Percentiles rank a stretch among this genome's conserved stretches.
These are phyloP conservation scores for Talaromyces amestolkiae DNA, from an alignment of 2,329 filamentous ascomycete species.

Conservation along the genomic window DNA sequence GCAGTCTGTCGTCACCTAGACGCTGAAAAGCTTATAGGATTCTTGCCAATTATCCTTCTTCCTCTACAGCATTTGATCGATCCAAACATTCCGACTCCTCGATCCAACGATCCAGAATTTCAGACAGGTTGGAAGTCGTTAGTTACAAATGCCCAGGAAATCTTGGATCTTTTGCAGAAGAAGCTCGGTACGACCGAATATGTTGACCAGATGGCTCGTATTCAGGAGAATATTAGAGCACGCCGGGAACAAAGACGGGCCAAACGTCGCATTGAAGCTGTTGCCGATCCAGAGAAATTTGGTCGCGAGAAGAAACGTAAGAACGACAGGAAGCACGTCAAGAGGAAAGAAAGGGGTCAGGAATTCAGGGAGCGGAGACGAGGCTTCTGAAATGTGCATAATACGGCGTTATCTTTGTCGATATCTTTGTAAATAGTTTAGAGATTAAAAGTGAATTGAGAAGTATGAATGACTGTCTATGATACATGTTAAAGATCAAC, in stretches of 20 bases:
- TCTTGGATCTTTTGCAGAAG: conserved; percentile 79
- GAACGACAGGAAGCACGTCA: conserved; percentile 78
- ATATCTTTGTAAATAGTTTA: neutral
- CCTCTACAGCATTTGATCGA: conserved; percentile 84
- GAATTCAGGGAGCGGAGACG: conserved; percentile 71
- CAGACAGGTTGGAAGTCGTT: conserved; percentile 67
- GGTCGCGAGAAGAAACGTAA: conserved; percentile 78
- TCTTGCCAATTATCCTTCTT: conserved; percentile 62
- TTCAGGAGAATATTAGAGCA: conserved; percentile 69
- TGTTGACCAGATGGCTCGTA: conserved; percentile 68
- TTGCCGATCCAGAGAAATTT: conserved; percentile 75
- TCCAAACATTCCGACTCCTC: conserved; percentile 67
- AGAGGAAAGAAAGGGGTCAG: conserved; percentile 72
- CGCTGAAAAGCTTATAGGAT: conserved; percentile 56
- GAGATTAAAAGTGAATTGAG: conserved; percentile 3
- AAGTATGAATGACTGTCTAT: conserved; percentile 20
- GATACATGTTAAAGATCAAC: neutral
- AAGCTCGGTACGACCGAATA: conserved; percentile 79
- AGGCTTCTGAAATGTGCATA: conserved; percentile 57
- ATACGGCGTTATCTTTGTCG: conserved; percentile 15
- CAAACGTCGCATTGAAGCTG: conserved; percentile 87
- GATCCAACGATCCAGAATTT: conserved; percentile 69
- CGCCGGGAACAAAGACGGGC: conserved; percentile 70
- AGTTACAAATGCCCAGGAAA: conserved; percentile 68
- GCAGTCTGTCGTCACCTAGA: conserved; percentile 65